Conservation (phyloP, 768 basidiomycete genomes). For the Termitomyces sp. region DNA sequence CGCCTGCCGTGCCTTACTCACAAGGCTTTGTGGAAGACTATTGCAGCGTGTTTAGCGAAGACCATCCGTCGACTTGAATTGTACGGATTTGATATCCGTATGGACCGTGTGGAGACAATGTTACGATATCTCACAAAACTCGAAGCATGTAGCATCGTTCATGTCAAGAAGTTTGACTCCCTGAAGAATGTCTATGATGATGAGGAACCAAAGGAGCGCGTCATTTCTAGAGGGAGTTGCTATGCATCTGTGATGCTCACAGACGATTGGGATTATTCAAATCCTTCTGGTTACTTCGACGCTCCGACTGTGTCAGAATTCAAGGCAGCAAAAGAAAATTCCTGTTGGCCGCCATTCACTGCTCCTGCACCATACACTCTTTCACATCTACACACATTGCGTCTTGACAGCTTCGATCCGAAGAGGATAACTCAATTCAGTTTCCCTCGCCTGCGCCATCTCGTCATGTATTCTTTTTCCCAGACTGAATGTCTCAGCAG, state of each 20-base stretch:
- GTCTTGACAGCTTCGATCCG: background rate
- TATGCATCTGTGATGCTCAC: background rate
- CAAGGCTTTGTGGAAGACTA: background rate
- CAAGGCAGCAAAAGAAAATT: background rate
- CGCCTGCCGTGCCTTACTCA: background rate
- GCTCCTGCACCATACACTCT: background rate
- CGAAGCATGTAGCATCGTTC: slow-evolving; percentile 3
- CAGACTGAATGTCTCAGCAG: no score
- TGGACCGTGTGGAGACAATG: slow-evolving; percentile 8
- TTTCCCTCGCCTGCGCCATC: background rate
- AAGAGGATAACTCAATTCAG: background rate
- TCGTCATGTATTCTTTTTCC: background rate
- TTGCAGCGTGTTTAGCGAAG: background rate
- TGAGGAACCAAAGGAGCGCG: background rate
- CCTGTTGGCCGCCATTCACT: background rate
- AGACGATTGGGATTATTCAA: background rate
- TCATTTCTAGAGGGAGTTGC: background rate
- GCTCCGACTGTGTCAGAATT: background rate
- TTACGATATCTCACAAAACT: slow-evolving; percentile 8
- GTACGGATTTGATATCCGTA: background rate
- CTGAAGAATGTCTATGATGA: background rate
- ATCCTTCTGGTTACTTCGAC: background rate
- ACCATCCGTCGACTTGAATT: slow-evolving; percentile 1
- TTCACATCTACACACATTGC: slow-evolving; percentile 3
- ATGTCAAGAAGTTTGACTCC: background rate